phyloP scores from a whole-genome alignment of 768 basidiomycete species.

The Mycena capillaripes region DNA sequence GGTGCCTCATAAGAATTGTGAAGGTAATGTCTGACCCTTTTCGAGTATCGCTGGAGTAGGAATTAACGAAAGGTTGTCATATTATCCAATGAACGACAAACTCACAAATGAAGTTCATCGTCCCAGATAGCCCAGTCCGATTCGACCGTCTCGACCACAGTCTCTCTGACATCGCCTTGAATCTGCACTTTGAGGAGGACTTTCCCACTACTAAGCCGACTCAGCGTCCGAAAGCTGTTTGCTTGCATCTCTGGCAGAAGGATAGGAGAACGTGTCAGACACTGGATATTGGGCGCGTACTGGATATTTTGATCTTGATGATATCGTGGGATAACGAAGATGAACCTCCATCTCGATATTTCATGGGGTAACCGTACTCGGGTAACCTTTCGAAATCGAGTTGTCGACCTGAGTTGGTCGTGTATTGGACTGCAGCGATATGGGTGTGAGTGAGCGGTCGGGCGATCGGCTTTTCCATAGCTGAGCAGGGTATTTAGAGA shows the following conservation, averaged over 20 bases:
- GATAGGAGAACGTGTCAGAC: no score
- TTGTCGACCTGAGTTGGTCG: neutral
- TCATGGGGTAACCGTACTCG: neutral
- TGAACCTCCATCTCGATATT: conserved; percentile 1
- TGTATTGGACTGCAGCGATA: neutral
- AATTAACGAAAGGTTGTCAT: neutral
- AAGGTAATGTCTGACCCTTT: neutral
- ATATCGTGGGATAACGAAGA: neutral
- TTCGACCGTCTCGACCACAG: conserved; percentile 1
- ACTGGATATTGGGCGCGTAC: neutral
- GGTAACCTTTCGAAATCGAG: neutral
- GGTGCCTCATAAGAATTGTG: neutral
- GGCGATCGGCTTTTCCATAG: neutral
- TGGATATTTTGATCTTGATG: conserved; percentile 1
- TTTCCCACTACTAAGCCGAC: neutral
- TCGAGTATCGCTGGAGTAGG: neutral
- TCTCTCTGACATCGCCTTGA: conserved; percentile 1
- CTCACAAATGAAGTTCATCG: conserved; percentile 5
- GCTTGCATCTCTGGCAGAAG: conserved; percentile 1
- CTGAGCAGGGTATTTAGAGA: conserved; percentile 1
- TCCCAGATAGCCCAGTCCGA: neutral
- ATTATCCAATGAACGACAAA: neutral
- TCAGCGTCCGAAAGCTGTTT: neutral
- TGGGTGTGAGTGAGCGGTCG: neutral
- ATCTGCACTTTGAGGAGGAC: neutral